Evolutionary conservation across 2,329 filamentous ascomycete species (phyloP), one percentile per base, ranked within the genome.

Genomic region (Claviceps purpurea): DNA sequence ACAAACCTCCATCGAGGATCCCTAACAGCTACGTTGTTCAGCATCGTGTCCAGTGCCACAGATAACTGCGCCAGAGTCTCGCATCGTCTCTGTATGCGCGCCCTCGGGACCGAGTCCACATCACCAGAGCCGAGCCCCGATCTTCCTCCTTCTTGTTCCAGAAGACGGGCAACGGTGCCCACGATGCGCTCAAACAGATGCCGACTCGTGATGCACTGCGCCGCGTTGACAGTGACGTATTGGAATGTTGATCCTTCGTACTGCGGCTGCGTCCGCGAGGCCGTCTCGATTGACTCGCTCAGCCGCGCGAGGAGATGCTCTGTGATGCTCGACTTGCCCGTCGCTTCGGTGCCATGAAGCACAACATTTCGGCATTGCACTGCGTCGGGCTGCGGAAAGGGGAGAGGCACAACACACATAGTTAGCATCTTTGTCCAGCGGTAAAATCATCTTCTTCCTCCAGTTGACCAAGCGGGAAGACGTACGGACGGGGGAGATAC

Each of bases 311-410:
- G 60, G 22, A 70, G 75, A 3, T 76, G 73, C 52, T 74, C 73
- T 3, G 84, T 73, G 49, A 95, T 76, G 47, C 79, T 78, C 37
- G 82, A 87, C 70, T 97, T 97, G 42, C 89, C 91, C 0, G 90
- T 95, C 2, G 89, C 85, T 61, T 90, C 83, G 34, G 89, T 80
- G 49, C 93, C 93, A 65, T 97, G 83, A 48, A 94, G 68, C 22
- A 96, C 81, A 11, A 96, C 66, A 55, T 87, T 86, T 11, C 81
- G 73, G 52, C 85, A 86, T 52, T 80, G 83, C 34, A 87, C 83
- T n/a, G 83, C 74, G 47, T 71, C 67, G 22, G 81, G 78, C 80
- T 87, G 62, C 11, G 42, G 43, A 16, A 30, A 34, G 10, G 10
- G 14, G 4, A n/a, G 5, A 30, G 11, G 39, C 39, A 41, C n/a